Evolutionary conservation across 1,284 basidiomycete genomes (phyloP).

Genomic region (Cryptococcus sp.): DNA sequence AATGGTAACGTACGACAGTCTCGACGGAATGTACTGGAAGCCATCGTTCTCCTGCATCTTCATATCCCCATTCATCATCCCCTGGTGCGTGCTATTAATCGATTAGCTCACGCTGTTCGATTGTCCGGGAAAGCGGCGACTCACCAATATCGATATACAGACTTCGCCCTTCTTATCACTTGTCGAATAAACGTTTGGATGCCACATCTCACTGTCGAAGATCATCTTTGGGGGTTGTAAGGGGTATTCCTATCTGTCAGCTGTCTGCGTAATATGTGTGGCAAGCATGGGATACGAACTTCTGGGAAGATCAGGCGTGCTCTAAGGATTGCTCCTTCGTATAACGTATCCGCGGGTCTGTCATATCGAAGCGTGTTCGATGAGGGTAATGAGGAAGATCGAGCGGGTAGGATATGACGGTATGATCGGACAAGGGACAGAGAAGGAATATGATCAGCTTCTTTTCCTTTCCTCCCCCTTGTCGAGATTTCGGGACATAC

Average conservation of each 20-base stretch:
- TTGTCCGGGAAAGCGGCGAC: slow-evolving; percentile 35
- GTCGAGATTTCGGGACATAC: slow-evolving; percentile 47
- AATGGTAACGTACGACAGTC: slow-evolving; percentile 71
- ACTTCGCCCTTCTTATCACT: slow-evolving; percentile 87
- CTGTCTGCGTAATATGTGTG: not conserved
- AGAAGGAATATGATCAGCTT: not conserved
- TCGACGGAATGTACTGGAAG: slow-evolving; percentile 95
- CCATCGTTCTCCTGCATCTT: slow-evolving; percentile 97
- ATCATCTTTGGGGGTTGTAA: slow-evolving; percentile 91
- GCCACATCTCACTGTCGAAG: slow-evolving; percentile 97
- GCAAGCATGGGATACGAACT: slow-evolving; percentile 23
- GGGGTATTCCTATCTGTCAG: slow-evolving; percentile 64
- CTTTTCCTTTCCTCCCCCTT: not conserved
- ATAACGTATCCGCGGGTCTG: slow-evolving; percentile 83
- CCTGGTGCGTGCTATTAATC: slow-evolving; percentile 81
- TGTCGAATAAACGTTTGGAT: slow-evolving; percentile 92
- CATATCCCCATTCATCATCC: slow-evolving; percentile 96
- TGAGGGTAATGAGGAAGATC: not conserved
- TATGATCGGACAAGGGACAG: not conserved
- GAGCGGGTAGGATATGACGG: not conserved
- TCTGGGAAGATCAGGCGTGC: slow-evolving; percentile 79
- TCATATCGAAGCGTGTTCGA: not conserved
- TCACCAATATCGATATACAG: slow-evolving; percentile 92
- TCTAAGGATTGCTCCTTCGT: slow-evolving; percentile 91
- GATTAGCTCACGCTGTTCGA: not conserved